Evolutionary conservation across 1,139 yeast genomes (phyloP).

Genomic region (Geotrichum cucujoidarum): DNA sequence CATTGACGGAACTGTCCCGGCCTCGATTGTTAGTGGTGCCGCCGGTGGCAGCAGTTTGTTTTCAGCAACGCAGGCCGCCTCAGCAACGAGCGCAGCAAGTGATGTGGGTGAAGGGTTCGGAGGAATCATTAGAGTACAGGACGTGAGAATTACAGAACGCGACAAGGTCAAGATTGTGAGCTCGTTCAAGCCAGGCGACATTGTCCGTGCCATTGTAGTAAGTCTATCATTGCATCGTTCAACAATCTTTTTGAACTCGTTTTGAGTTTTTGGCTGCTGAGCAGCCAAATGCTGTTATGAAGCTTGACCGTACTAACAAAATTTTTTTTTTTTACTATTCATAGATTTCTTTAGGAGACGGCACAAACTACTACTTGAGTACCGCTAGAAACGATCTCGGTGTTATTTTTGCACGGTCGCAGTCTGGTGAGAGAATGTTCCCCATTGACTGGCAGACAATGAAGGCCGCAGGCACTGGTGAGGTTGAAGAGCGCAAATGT

Average conservation of each 20-base stretch:
- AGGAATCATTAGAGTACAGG: conserved; percentile 83
- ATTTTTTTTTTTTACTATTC: not conserved
- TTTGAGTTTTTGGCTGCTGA: not conserved
- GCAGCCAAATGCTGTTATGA: too few species aligned
- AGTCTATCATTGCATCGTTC: not conserved
- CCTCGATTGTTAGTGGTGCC: conserved; percentile 22
- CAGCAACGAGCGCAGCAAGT: conserved; percentile 43
- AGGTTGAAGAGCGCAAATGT: conserved; percentile 75
- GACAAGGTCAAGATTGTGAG: conserved; percentile 78
- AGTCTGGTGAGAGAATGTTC: conserved; percentile 71
- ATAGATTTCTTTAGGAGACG: conserved; percentile 80
- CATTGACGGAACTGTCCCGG: conserved; percentile 28
- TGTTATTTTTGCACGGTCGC: conserved; percentile 75
- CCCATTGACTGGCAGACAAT: conserved; percentile 96
- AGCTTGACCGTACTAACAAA: not conserved
- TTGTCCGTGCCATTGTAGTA: conserved; percentile 61
- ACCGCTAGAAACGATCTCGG: conserved; percentile 93
- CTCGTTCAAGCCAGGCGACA: conserved; percentile 86
- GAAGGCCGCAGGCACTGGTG: conserved; percentile 73
- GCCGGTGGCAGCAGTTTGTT: conserved; percentile 37
- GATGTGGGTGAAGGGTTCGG: conserved; percentile 89
- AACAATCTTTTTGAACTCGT: not conserved
- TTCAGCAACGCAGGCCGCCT: conserved; percentile 38
- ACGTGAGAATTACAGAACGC: conserved; percentile 84
- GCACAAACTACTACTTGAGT: conserved; percentile 78